These are phyloP conservation scores for Cutaneotrichosporon sp. DNA, from an alignment of 1,284 basidiomycete genomes.

Conservation along the genomic window DNA sequence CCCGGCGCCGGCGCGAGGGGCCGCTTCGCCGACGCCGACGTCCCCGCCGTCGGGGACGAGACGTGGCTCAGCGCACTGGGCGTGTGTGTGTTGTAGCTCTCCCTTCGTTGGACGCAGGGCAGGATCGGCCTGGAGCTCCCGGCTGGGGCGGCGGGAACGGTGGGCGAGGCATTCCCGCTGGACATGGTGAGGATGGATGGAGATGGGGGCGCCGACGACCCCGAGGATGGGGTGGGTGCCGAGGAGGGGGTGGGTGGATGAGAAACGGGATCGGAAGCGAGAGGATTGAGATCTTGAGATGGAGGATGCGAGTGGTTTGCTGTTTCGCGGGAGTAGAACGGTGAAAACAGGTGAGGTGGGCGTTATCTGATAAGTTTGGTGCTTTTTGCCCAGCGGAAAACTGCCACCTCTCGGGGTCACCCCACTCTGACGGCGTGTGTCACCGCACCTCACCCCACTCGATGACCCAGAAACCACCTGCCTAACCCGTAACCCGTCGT, in stretches of 20 bases:
- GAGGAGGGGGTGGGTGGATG: too few species aligned
- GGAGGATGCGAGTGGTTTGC: background rate
- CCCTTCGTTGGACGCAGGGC: conserved; percentile 13
- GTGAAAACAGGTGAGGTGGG: background rate
- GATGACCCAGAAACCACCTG: too few species aligned
- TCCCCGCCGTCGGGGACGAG: conserved; percentile 22
- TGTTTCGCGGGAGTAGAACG: background rate
- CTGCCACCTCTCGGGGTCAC: background rate
- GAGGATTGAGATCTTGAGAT: background rate
- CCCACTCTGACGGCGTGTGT: background rate
- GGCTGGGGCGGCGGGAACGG: background rate
- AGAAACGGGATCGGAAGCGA: too few species aligned
- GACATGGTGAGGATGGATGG: conserved; percentile 4
- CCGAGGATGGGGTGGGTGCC: background rate
- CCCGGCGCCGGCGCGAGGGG: conserved; percentile 12
- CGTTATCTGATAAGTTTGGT: conserved; percentile 16
- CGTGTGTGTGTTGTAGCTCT: conserved; percentile 21
- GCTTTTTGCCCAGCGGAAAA: background rate
- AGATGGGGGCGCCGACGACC: background rate
- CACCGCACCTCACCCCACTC: background rate
- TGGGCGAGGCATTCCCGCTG: conserved; percentile 1
- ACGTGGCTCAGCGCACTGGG: conserved; percentile 26
- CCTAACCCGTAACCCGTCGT: too few species aligned
- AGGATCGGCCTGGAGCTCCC: too few species aligned
- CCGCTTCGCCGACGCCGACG: conserved; percentile 5